Base-by-base conservation (phyloP, 305 asterid genomes). In the Euphrasia arctica region DNA sequence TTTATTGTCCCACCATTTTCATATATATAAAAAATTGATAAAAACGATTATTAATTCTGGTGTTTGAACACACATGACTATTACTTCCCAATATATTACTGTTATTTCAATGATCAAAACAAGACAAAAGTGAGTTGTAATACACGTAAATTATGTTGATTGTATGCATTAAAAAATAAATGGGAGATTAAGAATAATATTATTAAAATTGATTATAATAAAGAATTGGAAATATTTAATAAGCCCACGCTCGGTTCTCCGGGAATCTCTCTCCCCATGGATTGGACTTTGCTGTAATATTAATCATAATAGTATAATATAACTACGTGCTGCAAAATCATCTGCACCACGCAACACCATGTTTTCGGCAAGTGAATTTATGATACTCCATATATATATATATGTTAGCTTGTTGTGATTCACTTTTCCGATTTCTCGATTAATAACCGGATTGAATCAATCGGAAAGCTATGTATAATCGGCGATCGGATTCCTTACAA, bases 191-290 rank as follows among this genome's bases (percentile, higher is more conserved):
- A 67, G 67, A 70, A 41, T 22, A 31, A 25, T 65, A 52, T 43
- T 39, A 71, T 27, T 61, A 49, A 25, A 25, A 70, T 63, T 22
- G 55, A 57, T 58, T 52, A 58, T 42, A 11, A 7, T 41, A 4
- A 72, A 58, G 56, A 52, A 73, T 39, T 50, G 14, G 67, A 78
- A 74, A 76, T 74, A 73, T 77, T 77, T 67, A 79, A 70, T 74
- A 75, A 71, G 72, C 90, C 91, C 92, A 81, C 86, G 91, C 90
- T 64, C 78, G 90, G 88, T 58, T 84, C 83, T 57, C 88, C 88
- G 88, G 82, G 91, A 84, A 87, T 84, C 91, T 84, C 88, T 84
- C 91, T 61, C 64, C 66, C 72, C 79, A 66, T 66, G 67, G 75
- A 67, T 77, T 79, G 85, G 80, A 75, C 81, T 76, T 76, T 80